Base-by-base conservation (phyloP, 2,329 filamentous ascomycete genomes). In the Stagonosporopsis rhizophila region DNA sequence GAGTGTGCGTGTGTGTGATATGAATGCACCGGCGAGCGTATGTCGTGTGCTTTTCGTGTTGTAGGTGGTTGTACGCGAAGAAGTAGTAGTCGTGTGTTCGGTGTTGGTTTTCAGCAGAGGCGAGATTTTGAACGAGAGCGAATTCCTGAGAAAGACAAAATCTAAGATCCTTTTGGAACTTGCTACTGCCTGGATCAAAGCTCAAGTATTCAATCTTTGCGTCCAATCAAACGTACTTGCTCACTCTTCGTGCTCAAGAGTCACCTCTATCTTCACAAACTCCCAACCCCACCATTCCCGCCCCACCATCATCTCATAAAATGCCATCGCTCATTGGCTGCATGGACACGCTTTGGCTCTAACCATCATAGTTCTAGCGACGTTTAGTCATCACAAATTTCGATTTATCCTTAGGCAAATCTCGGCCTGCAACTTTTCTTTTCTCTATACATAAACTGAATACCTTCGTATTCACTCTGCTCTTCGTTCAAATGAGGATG, bases 391-490 rank as follows among this genome's bases (percentile, higher is more conserved):
- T 61, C 61, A 39, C 54, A 55, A 63, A 60, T 62, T 45, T 52
- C 56, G 48, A 28, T 57, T 59, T 57, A 52, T 66, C 65, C 58
- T 63, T 62, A 6, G 6, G 15, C 34, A 19, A 9, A 62, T 59
- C 49, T 22, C 51, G 44, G 60, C 58, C 64, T 52, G 46, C 28
- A 51, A 51, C 47, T 56, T 72, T 65, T 70, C 65, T 68, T 54
- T 59, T 63, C 60, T 49, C 60, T 64, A 75, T 42, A 42, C 69
- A 73, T 74, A 79, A 74, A 74, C 68, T 73, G 70, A 72, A 79
- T 44, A 66, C 67, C 77, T 79, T 75, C 84, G 82, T 86, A 88
- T 88, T 87, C 85, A 87, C 85, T 88, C 85, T 85, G 82, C 80
- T 79, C 83, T 83, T 80, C 79, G 72, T 75, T 76, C 75, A 83